Evolutionary conservation across 2,329 filamentous ascomycete species (phyloP).

Genomic region (Bertia moriformis): DNA sequence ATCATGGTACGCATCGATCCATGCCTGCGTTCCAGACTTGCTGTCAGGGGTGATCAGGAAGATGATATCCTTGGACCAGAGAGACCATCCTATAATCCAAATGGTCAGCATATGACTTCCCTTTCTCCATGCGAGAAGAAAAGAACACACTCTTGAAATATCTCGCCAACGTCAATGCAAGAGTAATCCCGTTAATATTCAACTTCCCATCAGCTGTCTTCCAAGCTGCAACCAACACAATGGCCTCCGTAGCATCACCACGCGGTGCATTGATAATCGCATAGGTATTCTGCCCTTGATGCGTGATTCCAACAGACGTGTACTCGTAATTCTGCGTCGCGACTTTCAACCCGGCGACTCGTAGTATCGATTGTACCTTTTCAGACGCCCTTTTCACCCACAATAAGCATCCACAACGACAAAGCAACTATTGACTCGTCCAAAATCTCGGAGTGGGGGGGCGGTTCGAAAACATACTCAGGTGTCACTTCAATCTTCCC

Average conservation of each 20-base stretch:
- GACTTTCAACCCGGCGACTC: constrained; percentile 69
- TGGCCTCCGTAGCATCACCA: constrained; percentile 91
- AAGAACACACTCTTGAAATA: constrained; percentile 66
- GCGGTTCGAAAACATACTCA: too few species aligned
- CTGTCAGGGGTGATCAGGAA: constrained; percentile 81
- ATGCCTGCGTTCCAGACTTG: constrained; percentile 79
- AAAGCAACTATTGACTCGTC: constrained; percentile 5
- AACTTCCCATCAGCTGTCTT: constrained; percentile 63
- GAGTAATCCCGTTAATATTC: constrained; percentile 75
- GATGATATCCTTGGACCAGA: constrained; percentile 98
- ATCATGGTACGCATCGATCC: constrained; percentile 96
- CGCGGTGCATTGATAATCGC: constrained; percentile 84
- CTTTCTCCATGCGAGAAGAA: neutral
- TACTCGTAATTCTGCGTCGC: constrained; percentile 82
- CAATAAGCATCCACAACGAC: constrained; percentile 13
- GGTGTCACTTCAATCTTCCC: neutral
- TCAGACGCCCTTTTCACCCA: constrained; percentile 37
- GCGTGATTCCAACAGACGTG: constrained; percentile 57
- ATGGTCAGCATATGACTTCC: neutral
- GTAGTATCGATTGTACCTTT: constrained; percentile 61
- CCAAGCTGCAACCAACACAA: constrained; percentile 85
- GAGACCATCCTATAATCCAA: constrained; percentile 56
- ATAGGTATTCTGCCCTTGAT: constrained; percentile 79
- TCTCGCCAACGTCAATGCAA: constrained; percentile 72
- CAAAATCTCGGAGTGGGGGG: too few species aligned